A percentile compares a stretch with the other conserved stretches of the same genome.
Evolutionary conservation across 495 filamentous ascomycete species (phyloP).

Genomic region (Glonium stellatum): DNA sequence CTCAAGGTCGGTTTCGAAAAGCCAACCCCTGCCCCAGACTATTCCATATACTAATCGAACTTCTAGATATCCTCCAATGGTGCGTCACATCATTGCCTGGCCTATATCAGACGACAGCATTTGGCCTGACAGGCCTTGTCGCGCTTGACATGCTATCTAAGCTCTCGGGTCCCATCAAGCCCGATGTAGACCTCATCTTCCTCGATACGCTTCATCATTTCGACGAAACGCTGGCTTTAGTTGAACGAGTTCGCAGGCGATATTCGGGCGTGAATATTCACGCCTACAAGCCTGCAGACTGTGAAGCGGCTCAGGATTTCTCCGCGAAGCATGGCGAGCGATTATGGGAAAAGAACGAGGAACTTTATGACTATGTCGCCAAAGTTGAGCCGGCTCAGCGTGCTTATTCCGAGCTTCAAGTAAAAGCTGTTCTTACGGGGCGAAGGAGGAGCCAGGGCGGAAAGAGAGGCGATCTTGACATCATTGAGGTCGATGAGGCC

Average conservation of each 20-base stretch:
- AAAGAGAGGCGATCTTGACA: slow-evolving; percentile 77
- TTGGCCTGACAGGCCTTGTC: slow-evolving; percentile 87
- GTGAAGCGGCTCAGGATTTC: slow-evolving; percentile 66
- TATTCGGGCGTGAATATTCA: slow-evolving; percentile 79
- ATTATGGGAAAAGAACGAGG: slow-evolving; percentile 78
- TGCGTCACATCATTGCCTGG: slow-evolving; percentile 81
- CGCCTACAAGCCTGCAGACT: slow-evolving; percentile 75
- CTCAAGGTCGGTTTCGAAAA: slow-evolving; percentile 46
- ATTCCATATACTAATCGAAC: not conserved
- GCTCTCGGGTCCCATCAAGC: slow-evolving; percentile 47
- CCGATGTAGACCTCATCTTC: slow-evolving; percentile 82
- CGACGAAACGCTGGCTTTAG: slow-evolving; percentile 74
- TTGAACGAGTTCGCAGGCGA: slow-evolving; percentile 64
- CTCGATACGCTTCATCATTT: slow-evolving; percentile 97
- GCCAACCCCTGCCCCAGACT: not conserved
- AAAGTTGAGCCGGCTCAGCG: slow-evolving; percentile 96
- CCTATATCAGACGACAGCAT: slow-evolving; percentile 95
- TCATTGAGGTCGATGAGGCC: slow-evolving; percentile 87
- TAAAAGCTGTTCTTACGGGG: slow-evolving; percentile 91
- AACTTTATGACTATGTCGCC: slow-evolving; percentile 92
- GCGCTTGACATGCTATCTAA: slow-evolving; percentile 94
- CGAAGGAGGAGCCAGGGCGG: slow-evolving; percentile 89
- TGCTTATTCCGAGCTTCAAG: slow-evolving; percentile 79
- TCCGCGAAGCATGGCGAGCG: slow-evolving; percentile 70
- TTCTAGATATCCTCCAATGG: slow-evolving; percentile 79